phyloP scores from a whole-genome alignment of 2,329 filamentous ascomycete genomes.

The Rutstroemia sp. region DNA sequence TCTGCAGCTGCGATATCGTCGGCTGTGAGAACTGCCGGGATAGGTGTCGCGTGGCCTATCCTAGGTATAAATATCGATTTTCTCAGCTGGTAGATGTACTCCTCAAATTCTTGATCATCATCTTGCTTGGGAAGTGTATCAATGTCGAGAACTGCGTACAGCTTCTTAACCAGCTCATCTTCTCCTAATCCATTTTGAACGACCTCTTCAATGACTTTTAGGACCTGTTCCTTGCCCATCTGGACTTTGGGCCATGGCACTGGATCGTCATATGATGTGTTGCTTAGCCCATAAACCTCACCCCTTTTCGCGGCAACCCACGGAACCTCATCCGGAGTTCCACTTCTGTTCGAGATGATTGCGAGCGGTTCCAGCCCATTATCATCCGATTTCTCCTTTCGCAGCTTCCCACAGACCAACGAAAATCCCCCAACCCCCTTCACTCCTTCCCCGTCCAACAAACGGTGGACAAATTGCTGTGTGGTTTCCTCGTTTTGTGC shows the following conservation, averaged over 20 bases:
- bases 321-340: slow-evolving; percentile 46
- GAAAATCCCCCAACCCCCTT: slow-evolving; percentile 60
- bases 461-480: slow-evolving; percentile 42
- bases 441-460: slow-evolving; percentile 45
- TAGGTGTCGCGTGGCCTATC: slow-evolving; percentile 38
- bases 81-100: slow-evolving; percentile 46
- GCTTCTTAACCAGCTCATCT: slow-evolving; percentile 40
- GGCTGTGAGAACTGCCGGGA: slow-evolving; percentile 34
- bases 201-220: slow-evolving; percentile 35
- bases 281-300: slow-evolving; percentile 53
- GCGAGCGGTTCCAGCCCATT: slow-evolving; percentile 42
- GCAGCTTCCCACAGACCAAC: slow-evolving; percentile 56
- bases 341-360: slow-evolving; percentile 55
- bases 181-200: slow-evolving; percentile 35
- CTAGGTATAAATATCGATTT: slow-evolving; percentile 55
- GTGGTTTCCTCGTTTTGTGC: slow-evolving; percentile 41
- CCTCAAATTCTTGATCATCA: slow-evolving; percentile 38
- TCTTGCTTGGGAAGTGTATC: slow-evolving; percentile 42
- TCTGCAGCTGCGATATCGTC: slow-evolving; percentile 29
- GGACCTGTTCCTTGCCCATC: slow-evolving; percentile 34
- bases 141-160: slow-evolving; percentile 49
- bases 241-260: slow-evolving; percentile 55
- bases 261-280: slow-evolving; percentile 48
- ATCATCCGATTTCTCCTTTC: slow-evolving; percentile 24
- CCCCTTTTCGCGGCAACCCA: slow-evolving; percentile 47